Conservation (phyloP, 169 alveolate genomes). For the Plasmodium vivax region DNA sequence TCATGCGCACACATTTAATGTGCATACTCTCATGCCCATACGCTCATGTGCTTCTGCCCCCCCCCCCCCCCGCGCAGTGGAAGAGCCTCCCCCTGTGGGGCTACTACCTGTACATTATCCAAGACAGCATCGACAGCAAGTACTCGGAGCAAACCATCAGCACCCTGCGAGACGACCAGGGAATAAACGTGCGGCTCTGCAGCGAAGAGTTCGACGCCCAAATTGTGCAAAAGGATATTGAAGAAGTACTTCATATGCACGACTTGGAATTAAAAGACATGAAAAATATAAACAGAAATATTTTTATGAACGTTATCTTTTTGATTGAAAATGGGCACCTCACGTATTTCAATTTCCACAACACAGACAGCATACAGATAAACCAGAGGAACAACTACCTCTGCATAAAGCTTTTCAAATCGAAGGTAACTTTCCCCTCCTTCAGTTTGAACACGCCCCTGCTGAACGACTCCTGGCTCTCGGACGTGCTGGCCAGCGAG, state of each 20-base stretch:
- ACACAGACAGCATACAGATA: slow-evolving; percentile 40
- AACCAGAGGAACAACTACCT: slow-evolving; percentile 55
- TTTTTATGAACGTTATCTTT: slow-evolving; percentile 42
- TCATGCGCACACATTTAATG: not conserved
- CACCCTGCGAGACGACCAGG: slow-evolving; percentile 23
- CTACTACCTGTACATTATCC: slow-evolving; percentile 50
- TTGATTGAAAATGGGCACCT: slow-evolving; percentile 72
- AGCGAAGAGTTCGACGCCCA: slow-evolving; percentile 40
- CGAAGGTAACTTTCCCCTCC: slow-evolving; percentile 51
- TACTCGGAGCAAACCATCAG: slow-evolving; percentile 23
- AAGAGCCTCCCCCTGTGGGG: slow-evolving; percentile 55
- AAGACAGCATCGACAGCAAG: slow-evolving; percentile 53
- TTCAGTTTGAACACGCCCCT: slow-evolving; percentile 36
- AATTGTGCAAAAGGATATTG: slow-evolving; percentile 26
- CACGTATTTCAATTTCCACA: slow-evolving; percentile 39
- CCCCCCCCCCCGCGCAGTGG: not conserved
- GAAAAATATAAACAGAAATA: slow-evolving; percentile 16
- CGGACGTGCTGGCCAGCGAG: slow-evolving; percentile 33
- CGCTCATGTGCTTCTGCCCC: not conserved
- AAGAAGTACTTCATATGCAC: slow-evolving; percentile 33
- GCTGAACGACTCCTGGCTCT: slow-evolving; percentile 64
- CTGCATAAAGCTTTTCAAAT: slow-evolving; percentile 23
- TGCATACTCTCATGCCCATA: not conserved
- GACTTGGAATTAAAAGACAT: slow-evolving; percentile 12
- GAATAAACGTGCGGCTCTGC: slow-evolving; percentile 28